phyloP scores from a whole-genome alignment of 169 alveolate species.

The Eimeria tenella region DNA sequence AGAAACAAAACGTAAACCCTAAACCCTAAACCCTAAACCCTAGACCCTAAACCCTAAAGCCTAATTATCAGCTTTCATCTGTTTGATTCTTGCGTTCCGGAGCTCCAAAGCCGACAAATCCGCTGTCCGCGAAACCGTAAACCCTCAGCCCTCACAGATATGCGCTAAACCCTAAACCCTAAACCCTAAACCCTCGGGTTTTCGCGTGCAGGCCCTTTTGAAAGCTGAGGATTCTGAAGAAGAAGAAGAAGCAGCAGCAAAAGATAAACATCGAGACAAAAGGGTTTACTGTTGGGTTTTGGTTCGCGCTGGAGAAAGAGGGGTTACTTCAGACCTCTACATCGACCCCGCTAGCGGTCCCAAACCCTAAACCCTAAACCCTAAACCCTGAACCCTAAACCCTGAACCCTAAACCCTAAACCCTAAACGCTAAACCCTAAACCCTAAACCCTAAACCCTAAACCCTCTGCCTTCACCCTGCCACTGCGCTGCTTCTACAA shows the following conservation, averaged over 20 bases:
- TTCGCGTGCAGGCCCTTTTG: not conserved
- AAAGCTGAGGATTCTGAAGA: not conserved
- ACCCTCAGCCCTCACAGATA: not conserved
- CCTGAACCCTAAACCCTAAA: not conserved
- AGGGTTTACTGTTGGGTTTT: conserved; percentile 92
- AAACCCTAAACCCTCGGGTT: not conserved
- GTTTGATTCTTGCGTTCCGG: too few species aligned
- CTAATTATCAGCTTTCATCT: not conserved
- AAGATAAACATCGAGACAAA: conserved; percentile 82
- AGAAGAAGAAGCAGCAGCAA: conserved; percentile 10
- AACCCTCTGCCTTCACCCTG: too few species aligned
- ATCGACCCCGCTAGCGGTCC: conserved; percentile 70
- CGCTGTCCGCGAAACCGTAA: not conserved
- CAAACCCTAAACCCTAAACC: conserved; percentile 23
- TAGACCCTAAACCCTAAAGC: not conserved
- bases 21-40: conserved; percentile 56
- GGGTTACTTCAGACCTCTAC: conserved; percentile 58
- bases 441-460: not conserved
- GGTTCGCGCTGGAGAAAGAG: conserved; percentile 87
- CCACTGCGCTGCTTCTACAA: too few species aligned
- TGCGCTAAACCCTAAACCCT: not conserved
- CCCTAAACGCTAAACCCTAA: not conserved
- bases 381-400: conserved; percentile 40
- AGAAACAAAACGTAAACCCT: conserved; percentile 1
- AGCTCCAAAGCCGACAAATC: too few species aligned